Evolutionary conservation across 2,329 filamentous ascomycete genomes (phyloP).

Genomic region (Cladosporium sp.): DNA sequence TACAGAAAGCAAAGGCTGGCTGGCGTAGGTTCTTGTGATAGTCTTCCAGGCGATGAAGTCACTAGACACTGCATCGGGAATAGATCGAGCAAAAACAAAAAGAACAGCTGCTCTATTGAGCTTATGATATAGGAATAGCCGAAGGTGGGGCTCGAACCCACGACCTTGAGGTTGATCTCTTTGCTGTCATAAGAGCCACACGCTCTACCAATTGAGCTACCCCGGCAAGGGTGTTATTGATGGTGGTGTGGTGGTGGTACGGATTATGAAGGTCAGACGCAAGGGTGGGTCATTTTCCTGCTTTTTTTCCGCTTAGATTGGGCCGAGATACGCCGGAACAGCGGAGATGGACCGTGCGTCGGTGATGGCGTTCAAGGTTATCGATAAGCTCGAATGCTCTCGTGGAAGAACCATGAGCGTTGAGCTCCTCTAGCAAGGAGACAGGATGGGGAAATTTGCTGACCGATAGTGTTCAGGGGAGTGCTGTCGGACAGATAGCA

Average conservation of each 20-base stretch:
- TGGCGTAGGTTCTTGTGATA: not conserved
- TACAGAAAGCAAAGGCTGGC: not conserved
- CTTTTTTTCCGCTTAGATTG: not conserved
- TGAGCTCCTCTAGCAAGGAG: not conserved
- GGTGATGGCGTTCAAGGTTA: not conserved
- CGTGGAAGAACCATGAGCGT: not conserved
- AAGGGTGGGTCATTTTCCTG: not conserved
- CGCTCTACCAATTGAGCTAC: constrained; percentile 55
- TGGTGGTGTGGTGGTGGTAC: not conserved
- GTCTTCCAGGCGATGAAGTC: constrained; percentile 1
- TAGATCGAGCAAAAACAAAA: not conserved
- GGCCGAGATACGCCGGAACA: not conserved
- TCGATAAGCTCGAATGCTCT: not conserved
- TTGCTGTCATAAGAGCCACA: constrained; percentile 26
- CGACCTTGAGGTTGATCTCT: not conserved
- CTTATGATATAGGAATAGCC: not conserved
- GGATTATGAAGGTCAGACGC: not conserved
- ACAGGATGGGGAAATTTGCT: too few relatives aligned
- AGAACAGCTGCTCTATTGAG: constrained; percentile 4
- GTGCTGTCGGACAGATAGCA: not conserved
- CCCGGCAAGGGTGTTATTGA: not conserved
- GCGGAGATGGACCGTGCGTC: not conserved
- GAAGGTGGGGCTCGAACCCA: not conserved
- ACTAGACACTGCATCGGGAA: not conserved
- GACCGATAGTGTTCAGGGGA: not conserved